Base-by-base conservation (phyloP, 306 rosid genomes). In the Lagenaria siceraria region DNA sequence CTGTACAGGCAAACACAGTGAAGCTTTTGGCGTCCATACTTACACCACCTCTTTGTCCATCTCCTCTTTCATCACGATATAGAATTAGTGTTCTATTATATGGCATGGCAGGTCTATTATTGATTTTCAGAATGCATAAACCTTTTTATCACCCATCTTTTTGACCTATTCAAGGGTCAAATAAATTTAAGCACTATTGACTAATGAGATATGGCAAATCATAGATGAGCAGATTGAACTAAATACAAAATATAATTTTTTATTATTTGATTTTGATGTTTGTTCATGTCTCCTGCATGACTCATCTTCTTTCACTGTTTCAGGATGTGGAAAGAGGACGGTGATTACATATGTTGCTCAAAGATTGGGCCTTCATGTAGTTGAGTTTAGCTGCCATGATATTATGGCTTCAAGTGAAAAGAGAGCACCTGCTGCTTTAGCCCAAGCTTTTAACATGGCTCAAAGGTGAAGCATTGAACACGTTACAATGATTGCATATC, bases 271-370 rank as follows among this genome's bases (percentile, higher is more conserved):
- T 9, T 52, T 31, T 19, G 17, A 29, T 27, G 77, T 36, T 54
- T n/a, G 15, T 72, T 58, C 13, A 7, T 21, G 36, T 43, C 36
- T 14, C 75, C 36, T 60, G 48, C 49, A 43, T 10, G 61, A 5
- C 54, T 63, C 40, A 21, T 81, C 60, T 63, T 78, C 78, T 81
- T 80, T 70, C 22, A 77, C 61, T 43, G 36, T 77, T 86, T 83
- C 91, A 95, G 99, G 99, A 74, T 92, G 92, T 70, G 99, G 99
- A 81, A 92, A 92, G 90, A 90, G 99, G 83, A 92, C 96, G 18
- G 90, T 89, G 53, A 82, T 92, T 35, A 89, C 86, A 84, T 86
- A 95, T 80, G 90, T 95, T 85, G 96, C 97, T 85, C 87, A 79
- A 17, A 88, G 96, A 75, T 87, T 95, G 84, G 99, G 97, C 77